Conservation (phyloP, 306 rosid genomes). For the Cicer cuneatum region DNA sequence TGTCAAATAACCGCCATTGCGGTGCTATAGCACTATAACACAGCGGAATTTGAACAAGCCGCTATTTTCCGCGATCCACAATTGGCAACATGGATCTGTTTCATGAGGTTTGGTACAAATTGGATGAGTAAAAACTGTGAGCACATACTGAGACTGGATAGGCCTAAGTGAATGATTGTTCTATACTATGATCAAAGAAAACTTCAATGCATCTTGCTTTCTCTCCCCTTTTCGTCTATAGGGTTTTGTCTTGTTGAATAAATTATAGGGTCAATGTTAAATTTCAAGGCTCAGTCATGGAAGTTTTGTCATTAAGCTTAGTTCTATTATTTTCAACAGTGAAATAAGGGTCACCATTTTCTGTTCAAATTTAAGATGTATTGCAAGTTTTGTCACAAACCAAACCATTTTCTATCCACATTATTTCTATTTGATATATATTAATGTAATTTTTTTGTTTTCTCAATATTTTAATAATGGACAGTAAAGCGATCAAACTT, state of each 20-base stretch:
- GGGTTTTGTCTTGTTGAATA: neutral
- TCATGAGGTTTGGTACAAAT: neutral
- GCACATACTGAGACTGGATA: neutral
- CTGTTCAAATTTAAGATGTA: neutral
- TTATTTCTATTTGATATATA: neutral
- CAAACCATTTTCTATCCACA: neutral
- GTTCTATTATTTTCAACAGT: neutral
- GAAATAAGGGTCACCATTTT: neutral
- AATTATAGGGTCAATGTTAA: neutral
- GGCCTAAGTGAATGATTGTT: neutral
- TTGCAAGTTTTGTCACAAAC: conserved; percentile 4
- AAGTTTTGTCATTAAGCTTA: conserved; percentile 15
- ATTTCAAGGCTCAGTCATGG: neutral
- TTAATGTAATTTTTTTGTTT: neutral
- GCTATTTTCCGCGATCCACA: too few species aligned
- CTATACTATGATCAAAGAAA: too few species aligned
- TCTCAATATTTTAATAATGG: too few species aligned
- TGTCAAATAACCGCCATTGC: too few species aligned
- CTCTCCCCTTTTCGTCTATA: neutral
- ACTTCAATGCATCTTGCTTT: neutral
- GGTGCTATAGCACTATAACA: too few species aligned
- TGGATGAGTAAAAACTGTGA: conserved; percentile 5
- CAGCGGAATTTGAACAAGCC: too few species aligned
- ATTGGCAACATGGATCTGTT: neutral
- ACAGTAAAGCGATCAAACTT: too few species aligned